Evolutionary conservation across 164 flowering plant genomes (phyloP), one percentile per base, ranked within the genome.

Genomic region (Umbellularia californica): DNA sequence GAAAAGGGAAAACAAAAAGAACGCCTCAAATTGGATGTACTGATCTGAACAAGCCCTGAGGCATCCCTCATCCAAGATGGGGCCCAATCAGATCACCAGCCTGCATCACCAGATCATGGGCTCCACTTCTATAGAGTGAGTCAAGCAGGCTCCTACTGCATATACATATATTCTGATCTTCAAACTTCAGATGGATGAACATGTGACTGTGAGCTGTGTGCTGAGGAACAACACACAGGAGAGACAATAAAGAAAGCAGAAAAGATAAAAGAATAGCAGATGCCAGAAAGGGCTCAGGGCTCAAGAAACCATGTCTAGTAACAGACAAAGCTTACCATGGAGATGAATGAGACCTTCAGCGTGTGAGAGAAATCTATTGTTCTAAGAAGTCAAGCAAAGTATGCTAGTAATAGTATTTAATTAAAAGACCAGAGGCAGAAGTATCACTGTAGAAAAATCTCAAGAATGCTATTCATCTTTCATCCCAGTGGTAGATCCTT

Each of bases 241-340:
- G 7, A n/a, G 47, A 51, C 13, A n/a, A 19, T 25, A 41, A 51
- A 66, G 41, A 65, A 64, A 69, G 33, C 73, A 15, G 68, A 9
- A 62, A 69, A 27, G 23, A 70, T 58, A 22, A 35, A 23, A 14
- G 58, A 58, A 69, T 6, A 11, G 62, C 63, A 35, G 20, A 17
- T 23, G 14, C 58, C 20, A 27, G 55, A 47, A 22, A 64, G 68
- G 33, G 50, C 68, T 69, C 65, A 71, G 79, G 79, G 75, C 82
- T 76, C 82, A 70, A 79, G 65, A 35, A 41, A 68, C n/a, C 7
- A 55, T 55, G 60, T 55, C 17, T 20, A 20, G 60, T 55, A 68
- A 35, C 70, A 68, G 70, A 35, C n/a, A 68, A 35, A 35, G 60
- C 60, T 55, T 55, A 55, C 60, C 1, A 20, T 20, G n/a, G 60